These are phyloP conservation scores for Sarocladium kiliense DNA, from an alignment of 2,329 filamentous ascomycete genomes.

Conservation along the genomic window DNA sequence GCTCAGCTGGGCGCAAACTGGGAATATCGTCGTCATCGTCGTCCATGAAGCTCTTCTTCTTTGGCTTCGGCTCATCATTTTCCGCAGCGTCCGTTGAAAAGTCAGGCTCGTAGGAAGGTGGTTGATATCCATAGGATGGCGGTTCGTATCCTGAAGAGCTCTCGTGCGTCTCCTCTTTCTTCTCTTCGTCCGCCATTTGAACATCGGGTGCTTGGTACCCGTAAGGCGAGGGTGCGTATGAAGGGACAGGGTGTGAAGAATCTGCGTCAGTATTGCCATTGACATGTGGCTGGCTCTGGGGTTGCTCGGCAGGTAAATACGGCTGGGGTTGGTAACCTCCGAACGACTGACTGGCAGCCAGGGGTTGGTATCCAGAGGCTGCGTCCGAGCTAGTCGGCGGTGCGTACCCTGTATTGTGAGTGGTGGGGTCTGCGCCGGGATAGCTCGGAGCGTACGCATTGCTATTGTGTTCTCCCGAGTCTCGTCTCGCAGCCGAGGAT, in stretches of 20 bases:
- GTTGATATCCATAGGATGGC: constrained; percentile 53
- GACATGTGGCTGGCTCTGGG: not conserved
- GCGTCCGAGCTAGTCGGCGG: not conserved
- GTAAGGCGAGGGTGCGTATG: constrained; percentile 30
- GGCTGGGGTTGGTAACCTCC: constrained; percentile 2
- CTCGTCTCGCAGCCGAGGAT: constrained; percentile 21
- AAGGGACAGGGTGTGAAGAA: not conserved
- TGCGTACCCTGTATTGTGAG: not conserved
- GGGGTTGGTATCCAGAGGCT: not conserved
- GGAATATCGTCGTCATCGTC: constrained; percentile 72
- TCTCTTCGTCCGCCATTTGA: constrained; percentile 15
- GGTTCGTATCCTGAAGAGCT: constrained; percentile 27
- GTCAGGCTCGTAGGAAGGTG: constrained; percentile 52
- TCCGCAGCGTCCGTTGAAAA: constrained; percentile 29
- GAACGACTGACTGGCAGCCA: not conserved
- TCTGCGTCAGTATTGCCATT: constrained; percentile 5
- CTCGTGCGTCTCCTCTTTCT: constrained; percentile 13
- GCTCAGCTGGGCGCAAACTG: constrained; percentile 30
- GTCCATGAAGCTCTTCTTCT: constrained; percentile 77
- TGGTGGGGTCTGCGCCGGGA: constrained; percentile 11
- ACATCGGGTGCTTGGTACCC: constrained; percentile 46
- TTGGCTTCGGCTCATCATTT: constrained; percentile 50
- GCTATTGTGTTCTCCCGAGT: constrained; percentile 24
- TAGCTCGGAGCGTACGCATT: constrained; percentile 32
- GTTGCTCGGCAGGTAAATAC: not conserved